phyloP scores from a whole-genome alignment of 1,139 yeast species.

The Candida sp. region DNA sequence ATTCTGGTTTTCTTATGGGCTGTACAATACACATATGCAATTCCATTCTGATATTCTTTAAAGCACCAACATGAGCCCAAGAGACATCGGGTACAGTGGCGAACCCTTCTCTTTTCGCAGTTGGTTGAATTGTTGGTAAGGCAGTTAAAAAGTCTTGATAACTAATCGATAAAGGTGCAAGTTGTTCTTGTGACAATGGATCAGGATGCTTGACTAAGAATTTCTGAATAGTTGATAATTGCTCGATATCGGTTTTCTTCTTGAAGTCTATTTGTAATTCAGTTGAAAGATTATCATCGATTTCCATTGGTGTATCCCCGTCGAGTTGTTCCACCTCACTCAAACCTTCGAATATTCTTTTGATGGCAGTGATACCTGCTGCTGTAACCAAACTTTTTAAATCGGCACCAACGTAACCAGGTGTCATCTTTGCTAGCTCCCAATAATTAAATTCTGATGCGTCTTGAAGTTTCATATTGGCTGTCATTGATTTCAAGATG shows the following conservation, averaged over 20 bases:
- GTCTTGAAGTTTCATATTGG: constrained; percentile 54
- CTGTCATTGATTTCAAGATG: constrained; percentile 73
- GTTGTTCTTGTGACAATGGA: constrained; percentile 72
- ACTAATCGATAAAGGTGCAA: constrained; percentile 70
- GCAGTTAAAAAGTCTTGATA: constrained; percentile 82
- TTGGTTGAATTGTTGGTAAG: constrained; percentile 92
- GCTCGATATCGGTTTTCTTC: constrained; percentile 32
- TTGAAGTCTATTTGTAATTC: constrained; percentile 18
- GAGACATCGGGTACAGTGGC: constrained; percentile 98
- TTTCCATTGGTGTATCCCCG: constrained; percentile 34
- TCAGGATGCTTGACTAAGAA: constrained; percentile 75
- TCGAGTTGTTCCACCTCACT: constrained; percentile 34
- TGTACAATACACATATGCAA: constrained; percentile 97
- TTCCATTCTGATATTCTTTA: constrained; percentile 76
- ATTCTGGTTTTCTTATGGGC: constrained; percentile 90
- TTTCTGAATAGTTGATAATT: constrained; percentile 65
- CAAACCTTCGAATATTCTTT: constrained; percentile 67
- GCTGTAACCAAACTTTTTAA: constrained; percentile 91
- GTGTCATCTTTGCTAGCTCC: constrained; percentile 85
- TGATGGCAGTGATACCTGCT: constrained; percentile 93
- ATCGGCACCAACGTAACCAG: constrained; percentile 99
- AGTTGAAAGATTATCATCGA: constrained; percentile 24
- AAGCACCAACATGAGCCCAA: constrained; percentile 95
- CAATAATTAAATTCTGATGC: constrained; percentile 65
- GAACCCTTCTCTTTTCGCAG: constrained; percentile 97